Percentiles rank a stretch among this genome's conserved stretches.
phyloP scores from a whole-genome alignment of 768 basidiomycete species.

The Termitomyces sp. region DNA sequence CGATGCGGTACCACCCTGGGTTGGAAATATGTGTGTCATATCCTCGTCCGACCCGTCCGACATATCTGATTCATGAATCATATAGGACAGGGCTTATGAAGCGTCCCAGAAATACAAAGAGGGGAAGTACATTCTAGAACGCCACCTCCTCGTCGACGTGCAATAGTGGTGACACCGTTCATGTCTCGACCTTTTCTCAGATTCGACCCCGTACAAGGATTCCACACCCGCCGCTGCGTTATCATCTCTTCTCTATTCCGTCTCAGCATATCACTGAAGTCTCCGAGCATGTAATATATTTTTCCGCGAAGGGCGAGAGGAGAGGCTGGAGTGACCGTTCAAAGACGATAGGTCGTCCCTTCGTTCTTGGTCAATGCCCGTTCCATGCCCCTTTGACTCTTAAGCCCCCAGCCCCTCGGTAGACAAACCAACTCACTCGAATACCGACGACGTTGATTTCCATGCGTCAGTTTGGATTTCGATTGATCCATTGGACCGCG shows the following conservation, averaged over 20 bases:
- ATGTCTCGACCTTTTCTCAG: neutral
- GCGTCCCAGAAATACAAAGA: slow-evolving; percentile 95
- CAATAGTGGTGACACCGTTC: slow-evolving; percentile 42
- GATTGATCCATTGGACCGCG: neutral
- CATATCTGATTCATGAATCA: slow-evolving; percentile 9
- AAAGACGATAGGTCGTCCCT: neutral
- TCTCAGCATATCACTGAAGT: slow-evolving; percentile 18
- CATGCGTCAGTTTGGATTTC: neutral
- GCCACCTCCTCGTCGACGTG: slow-evolving; percentile 83
- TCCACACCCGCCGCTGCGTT: slow-evolving; percentile 9
- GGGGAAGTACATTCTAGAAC: slow-evolving; percentile 96
- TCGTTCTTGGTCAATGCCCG: slow-evolving; percentile 4
- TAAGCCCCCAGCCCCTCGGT: neutral
- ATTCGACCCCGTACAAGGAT: neutral
- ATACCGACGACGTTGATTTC: neutral
- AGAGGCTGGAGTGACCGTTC: slow-evolving; percentile 9
- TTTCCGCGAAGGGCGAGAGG: neutral
- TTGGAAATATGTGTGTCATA: slow-evolving; percentile 93
- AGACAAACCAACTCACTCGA: neutral
- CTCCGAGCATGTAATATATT: slow-evolving; percentile 3
- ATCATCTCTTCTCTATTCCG: slow-evolving; percentile 15
- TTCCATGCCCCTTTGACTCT: slow-evolving; percentile 6
- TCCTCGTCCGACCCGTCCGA: neutral
- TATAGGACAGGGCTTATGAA: slow-evolving; percentile 91
- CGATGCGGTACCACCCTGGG: slow-evolving; percentile 87